Evolutionary conservation across 345 rosid genomes (phyloP), one percentile per base, ranked within the genome.

Genomic region (Microcos paniculata): DNA sequence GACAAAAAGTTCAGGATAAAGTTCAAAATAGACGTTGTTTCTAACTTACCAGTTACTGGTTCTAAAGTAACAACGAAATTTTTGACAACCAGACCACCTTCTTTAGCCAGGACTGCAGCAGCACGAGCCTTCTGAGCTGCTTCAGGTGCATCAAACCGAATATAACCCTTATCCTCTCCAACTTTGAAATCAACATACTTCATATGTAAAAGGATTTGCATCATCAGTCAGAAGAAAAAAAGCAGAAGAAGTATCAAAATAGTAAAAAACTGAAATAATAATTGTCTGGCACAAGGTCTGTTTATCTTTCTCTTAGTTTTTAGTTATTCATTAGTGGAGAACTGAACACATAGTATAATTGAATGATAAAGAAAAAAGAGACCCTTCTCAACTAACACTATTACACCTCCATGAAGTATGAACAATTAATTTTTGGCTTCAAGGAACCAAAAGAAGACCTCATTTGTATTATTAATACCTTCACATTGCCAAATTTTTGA

Each of bases 121-220:
- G 97, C 97, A 43, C 99, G 95, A 67, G 98, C 98, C 71, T 92
- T 96, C 80, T 92, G 98, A 49, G 94, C 89, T 80, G 85, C 96
- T 83, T 96, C 98, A 52, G 98, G 92, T 80, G 81, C 84, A 69
- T 93, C 97, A 79, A 92, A 96, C 81, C 99, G 77, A 74, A 93
- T 76, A 75, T 86, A 89, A 58, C 99, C 99, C 0, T 91, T 85
- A 38, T 83, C 83, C 4, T 87, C 92, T 85, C 99, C 99, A 78
- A 90, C 87, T 82, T 83, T 90, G 89, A 92, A 96, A 85, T 93
- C 99, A 73, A 96, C 81, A 77, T 59, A 95, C 98, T 94, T 81
- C 80, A 82, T 16, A 64, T 48, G 66, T 61, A 26, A 69, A 62
- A 77, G 6, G 6, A 19, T 23, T 38, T 7, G 14, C 19, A 52